Base-by-base conservation (phyloP, 2,329 filamentous ascomycete species). In the Cercospora berteroae region DNA sequence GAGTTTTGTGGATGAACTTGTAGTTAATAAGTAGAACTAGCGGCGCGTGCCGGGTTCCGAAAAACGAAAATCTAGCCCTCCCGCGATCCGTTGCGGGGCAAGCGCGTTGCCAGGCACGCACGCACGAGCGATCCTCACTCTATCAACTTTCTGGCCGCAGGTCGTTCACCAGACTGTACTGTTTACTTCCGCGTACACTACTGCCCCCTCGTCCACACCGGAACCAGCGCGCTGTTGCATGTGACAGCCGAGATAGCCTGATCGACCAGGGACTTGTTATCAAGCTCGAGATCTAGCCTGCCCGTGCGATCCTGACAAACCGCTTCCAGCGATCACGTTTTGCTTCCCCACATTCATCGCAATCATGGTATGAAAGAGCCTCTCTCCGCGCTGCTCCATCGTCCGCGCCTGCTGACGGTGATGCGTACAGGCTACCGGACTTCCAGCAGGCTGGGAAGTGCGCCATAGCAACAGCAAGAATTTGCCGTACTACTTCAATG, bases 391-490 rank as follows among this genome's bases (percentile, higher is more conserved):
- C 20, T 23, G 29, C 10, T 63, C 27, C 48, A n/a, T 39, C 61
- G 29, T 55, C 18, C 48, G 50, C 61, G 31, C 25, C 29, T 50
- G 20, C 60, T 63, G 60, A 63, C 48, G 29, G 27, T 29, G 39
- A 44, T 16, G 29, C 48, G 33, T 63, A 18, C 64, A 76, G 75
- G 75, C 75, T 16, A 76, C 75, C 23, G 75, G 75, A 66, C 69
- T 77, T 55, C 75, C 75, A 56, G 65, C 75, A 39, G 75, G 74
- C 52, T 77, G 76, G 76, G 95, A 98, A 83, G 93, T 99, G 78
- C 93, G 95, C 80, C 93, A 96, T 83, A 97, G 93, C 80, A 96
- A 97, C 84, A 96, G 93, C 81, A 98, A 97, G 85, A 96, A 96
- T 82, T 90, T 98, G 39, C 95, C 95, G 42, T 99, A 99, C 85